Evolutionary conservation across 163 green algal species (phyloP), one percentile per base, ranked within the genome.

Genomic region (Volvox carteri): DNA sequence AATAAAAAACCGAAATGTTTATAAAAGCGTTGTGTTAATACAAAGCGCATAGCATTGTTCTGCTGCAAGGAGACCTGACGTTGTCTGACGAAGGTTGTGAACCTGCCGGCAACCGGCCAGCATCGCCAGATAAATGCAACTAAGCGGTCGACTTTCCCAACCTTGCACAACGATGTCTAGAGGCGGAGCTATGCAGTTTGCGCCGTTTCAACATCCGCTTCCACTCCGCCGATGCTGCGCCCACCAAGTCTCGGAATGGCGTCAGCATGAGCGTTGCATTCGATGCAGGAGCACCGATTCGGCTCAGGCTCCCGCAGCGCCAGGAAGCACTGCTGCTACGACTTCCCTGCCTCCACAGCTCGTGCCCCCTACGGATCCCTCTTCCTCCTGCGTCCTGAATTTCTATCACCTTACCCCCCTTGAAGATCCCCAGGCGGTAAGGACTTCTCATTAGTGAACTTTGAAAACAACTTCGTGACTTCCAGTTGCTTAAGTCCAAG

Each of bases 361-460:
- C 12, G 70, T 75, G 0, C 41, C 39, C 4, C 84, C 84, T 19
- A 84, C 84, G 1, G 54, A 84, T 41, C 85, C 85, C 30, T 42
- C 78, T 21, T 81, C 91, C 41, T 97, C 94, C 65, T 90, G 90
- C 21, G 90, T 99, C 1, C 89, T 98, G 7, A 99, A 98, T 92
- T 98, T 98, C 41, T 99, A 98, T 79, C 97, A 99, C 88, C 90
- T 99, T 9, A 93, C 96, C 18, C 94, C 97, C n/a, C 85, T 99
- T 16, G 42, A 86, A 2, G 70, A 96, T n/a, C 94, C 96, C 0
- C 44, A 94, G 14, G 84, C 96, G 90, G 94, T 88, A n/a, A 58
- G 81, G 6, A n/a, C n/a, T n/a, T n/a, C n/a, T n/a, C n/a, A n/a
- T n/a, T n/a, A n/a, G n/a, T n/a, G n/a, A n/a, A n/a, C n/a, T n/a